Evolutionary conservation across 164 flowering plant genomes (phyloP).

Genomic region (Brasenia schreberi): DNA sequence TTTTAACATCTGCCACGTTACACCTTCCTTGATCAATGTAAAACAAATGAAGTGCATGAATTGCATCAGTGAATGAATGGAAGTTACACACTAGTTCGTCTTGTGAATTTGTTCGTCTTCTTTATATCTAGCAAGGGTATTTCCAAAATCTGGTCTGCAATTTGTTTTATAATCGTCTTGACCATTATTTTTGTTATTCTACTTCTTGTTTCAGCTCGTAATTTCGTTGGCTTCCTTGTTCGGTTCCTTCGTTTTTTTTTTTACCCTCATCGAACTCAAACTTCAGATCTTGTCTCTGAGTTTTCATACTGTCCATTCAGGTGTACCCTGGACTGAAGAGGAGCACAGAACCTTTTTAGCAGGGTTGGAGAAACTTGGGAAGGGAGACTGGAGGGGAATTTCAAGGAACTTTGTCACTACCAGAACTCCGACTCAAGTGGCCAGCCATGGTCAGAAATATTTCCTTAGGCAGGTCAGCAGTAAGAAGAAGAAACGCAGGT

Average conservation of each 20-base stretch:
- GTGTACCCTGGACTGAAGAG: constrained; percentile 30
- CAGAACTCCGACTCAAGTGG: constrained; percentile 30
- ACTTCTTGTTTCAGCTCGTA: background rate
- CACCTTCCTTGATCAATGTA: too few species aligned
- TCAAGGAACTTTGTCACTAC: constrained; percentile 26
- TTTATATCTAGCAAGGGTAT: too few species aligned
- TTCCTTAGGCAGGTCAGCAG: constrained; percentile 16
- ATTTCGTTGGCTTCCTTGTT: background rate
- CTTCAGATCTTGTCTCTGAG: background rate
- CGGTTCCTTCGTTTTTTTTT: background rate
- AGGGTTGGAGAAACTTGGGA: constrained; percentile 25
- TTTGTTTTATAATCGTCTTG: too few species aligned
- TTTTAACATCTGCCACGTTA: too few species aligned
- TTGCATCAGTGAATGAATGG: too few species aligned
- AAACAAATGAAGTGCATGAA: too few species aligned
- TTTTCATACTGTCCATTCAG: constrained; percentile 5
- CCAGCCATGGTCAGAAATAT: constrained; percentile 32
- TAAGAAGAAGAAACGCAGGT: constrained; percentile 23
- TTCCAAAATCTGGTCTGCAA: too few species aligned
- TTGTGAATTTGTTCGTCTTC: too few species aligned
- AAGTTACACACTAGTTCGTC: too few species aligned
- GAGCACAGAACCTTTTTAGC: constrained; percentile 23
- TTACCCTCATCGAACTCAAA: background rate
- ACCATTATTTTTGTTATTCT: too few species aligned
- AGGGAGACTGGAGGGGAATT: constrained; percentile 34